phyloP scores from a whole-genome alignment of 495 filamentous ascomycete genomes.

The Trichoderma orchidacearum region DNA sequence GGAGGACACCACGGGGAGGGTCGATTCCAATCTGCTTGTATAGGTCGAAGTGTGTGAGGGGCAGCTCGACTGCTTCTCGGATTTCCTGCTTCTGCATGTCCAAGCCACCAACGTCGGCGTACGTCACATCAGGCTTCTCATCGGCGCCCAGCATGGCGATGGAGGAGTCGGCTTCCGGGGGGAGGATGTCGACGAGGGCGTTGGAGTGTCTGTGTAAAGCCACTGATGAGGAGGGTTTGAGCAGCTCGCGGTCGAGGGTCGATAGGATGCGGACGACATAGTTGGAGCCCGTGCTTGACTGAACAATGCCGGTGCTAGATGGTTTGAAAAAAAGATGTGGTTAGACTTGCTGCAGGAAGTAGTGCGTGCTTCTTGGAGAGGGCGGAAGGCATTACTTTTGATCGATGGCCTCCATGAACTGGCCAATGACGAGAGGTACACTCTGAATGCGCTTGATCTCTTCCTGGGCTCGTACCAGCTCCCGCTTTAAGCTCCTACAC shows the following conservation, averaged over 20 bases:
- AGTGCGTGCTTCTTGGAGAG: neutral
- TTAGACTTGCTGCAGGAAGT: neutral
- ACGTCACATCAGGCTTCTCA: conserved; percentile 97
- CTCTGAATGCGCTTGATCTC: conserved; percentile 99
- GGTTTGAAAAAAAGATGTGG: conserved; percentile 2
- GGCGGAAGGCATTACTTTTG: conserved; percentile 59
- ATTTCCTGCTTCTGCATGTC: conserved; percentile 99
- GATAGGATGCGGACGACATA: conserved; percentile 98
- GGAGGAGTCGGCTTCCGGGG: conserved; percentile 92
- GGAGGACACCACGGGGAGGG: conserved; percentile 85
- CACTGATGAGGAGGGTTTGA: conserved; percentile 95
- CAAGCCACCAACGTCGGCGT: conserved; percentile 91
- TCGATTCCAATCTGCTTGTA: conserved; percentile 99
- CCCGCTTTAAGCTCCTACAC: conserved; percentile 80
- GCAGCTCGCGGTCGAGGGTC: conserved; percentile 91
- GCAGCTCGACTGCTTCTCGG: conserved; percentile 90
- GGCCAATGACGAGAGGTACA: conserved; percentile 92
- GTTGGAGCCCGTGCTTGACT: conserved; percentile 95
- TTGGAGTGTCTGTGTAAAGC: conserved; percentile 97
- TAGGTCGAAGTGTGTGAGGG: conserved; percentile 91
- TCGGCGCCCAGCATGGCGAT: conserved; percentile 95
- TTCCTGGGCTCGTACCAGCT: conserved; percentile 93
- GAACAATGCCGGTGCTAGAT: conserved; percentile 93
- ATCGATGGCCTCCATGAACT: conserved; percentile 99
- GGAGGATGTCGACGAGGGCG: conserved; percentile 93